Evolutionary conservation across 2,329 filamentous ascomycete species (phyloP).

Genomic region (Neoascochyta sp.): DNA sequence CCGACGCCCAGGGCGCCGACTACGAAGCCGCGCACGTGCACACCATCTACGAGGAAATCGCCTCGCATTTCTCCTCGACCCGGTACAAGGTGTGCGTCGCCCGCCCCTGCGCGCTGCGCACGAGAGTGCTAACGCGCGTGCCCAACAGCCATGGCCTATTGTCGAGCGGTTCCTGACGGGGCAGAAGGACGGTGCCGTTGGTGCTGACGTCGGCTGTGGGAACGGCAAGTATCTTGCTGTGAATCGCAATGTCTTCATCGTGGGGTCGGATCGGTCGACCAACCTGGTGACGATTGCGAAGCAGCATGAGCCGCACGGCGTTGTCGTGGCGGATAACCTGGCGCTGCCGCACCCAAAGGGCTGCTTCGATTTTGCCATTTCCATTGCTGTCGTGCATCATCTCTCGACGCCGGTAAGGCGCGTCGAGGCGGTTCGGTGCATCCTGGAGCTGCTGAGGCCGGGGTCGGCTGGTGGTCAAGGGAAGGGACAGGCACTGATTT

Average conservation of each 20-base stretch:
- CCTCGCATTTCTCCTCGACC: constrained; percentile 77
- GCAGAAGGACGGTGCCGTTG: constrained; percentile 67
- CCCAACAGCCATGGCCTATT: constrained; percentile 77
- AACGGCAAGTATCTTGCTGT: constrained; percentile 93
- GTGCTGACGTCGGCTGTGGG: constrained; percentile 89
- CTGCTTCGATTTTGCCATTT: constrained; percentile 82
- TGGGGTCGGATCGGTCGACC: constrained; percentile 75
- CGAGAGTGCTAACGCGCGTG: too few relatives aligned
- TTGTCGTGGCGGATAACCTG: constrained; percentile 77
- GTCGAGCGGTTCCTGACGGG: constrained; percentile 72
- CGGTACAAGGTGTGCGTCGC: constrained; percentile 59
- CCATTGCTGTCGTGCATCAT: constrained; percentile 92
- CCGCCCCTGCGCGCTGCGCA: constrained; percentile 3
- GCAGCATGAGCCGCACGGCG: constrained; percentile 57
- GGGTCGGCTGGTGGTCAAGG: constrained; percentile 1
- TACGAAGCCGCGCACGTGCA: constrained; percentile 92
- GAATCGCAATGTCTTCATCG: constrained; percentile 71
- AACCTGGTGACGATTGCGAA: constrained; percentile 58
- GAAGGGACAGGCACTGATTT: constrained; percentile 64
- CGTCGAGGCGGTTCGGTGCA: constrained; percentile 64
- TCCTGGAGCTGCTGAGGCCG: constrained; percentile 62
- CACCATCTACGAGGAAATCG: constrained; percentile 83
- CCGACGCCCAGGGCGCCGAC: constrained; percentile 42
- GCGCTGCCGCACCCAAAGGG: constrained; percentile 69
- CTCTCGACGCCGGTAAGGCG: constrained; percentile 73